phyloP scores from a whole-genome alignment of 257 asterid species.

The Penstemon davidsonii region DNA sequence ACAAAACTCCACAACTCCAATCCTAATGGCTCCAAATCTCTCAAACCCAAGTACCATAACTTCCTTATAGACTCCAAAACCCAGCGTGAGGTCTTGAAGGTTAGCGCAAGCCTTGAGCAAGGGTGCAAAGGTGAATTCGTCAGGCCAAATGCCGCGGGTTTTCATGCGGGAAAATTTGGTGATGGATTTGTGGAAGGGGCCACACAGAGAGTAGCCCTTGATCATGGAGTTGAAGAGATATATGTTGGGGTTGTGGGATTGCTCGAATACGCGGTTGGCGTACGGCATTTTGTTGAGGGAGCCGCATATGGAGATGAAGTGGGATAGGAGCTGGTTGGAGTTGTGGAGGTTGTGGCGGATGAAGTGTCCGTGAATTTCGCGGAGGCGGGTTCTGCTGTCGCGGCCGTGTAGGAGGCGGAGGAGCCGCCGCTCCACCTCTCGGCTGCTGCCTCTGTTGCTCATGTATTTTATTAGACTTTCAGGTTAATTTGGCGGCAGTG shows the following conservation, averaged over 20 bases:
- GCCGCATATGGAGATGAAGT: slow-evolving; percentile 31
- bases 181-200: slow-evolving; percentile 28
- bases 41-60: slow-evolving; percentile 30
- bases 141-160: slow-evolving; percentile 35
- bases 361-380: slow-evolving; percentile 37
- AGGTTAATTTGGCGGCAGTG: slow-evolving; percentile 5
- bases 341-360: slow-evolving; percentile 34
- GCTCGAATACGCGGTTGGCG: slow-evolving; percentile 35
- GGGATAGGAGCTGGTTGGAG: slow-evolving; percentile 42
- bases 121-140: slow-evolving; percentile 38
- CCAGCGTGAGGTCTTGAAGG: slow-evolving; percentile 19
- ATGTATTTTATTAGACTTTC: background rate
- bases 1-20: slow-evolving; percentile 28
- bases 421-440: slow-evolving; percentile 37
- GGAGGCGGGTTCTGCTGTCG: slow-evolving; percentile 30
- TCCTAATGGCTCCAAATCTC: slow-evolving; percentile 22
- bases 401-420: slow-evolving; percentile 43
- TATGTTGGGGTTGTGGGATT: slow-evolving; percentile 34
- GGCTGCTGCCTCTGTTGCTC: slow-evolving; percentile 29
- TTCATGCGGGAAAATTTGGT: slow-evolving; percentile 26
- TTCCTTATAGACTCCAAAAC: slow-evolving; percentile 34
- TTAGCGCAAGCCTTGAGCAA: slow-evolving; percentile 36
- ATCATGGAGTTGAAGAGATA: slow-evolving; percentile 34
- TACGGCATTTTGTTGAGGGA: slow-evolving; percentile 31
- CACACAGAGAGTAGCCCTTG: slow-evolving; percentile 37